These are phyloP conservation scores for Arabis hirsuta DNA, from an alignment of 345 rosid genomes.

Conservation along the genomic window DNA sequence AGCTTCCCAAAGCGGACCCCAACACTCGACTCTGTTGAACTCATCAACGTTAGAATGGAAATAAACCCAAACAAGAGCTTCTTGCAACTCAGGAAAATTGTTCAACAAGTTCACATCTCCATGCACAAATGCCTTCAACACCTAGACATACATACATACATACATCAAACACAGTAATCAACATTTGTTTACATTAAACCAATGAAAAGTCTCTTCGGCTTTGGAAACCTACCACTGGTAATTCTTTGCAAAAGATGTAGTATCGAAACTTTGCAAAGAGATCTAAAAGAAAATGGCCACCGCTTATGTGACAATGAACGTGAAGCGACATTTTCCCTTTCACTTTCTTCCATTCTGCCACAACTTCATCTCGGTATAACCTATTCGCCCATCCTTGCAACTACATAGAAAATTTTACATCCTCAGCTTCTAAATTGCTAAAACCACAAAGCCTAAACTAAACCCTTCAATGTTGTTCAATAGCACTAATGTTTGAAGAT, in stretches of 20 bases:
- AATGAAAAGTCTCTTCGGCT: not conserved
- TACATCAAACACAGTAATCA: too few species aligned
- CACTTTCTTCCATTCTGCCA: conserved; percentile 98
- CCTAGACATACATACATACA: conserved; percentile 53
- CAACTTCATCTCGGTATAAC: conserved; percentile 90
- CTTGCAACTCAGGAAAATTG: conserved; percentile 80
- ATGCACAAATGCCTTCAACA: conserved; percentile 82
- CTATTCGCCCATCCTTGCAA: conserved; percentile 94
- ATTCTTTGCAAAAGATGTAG: conserved; percentile 90
- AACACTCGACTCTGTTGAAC: conserved; percentile 83
- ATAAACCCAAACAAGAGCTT: conserved; percentile 86
- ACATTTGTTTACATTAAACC: not conserved
- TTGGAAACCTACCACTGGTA: conserved; percentile 71
- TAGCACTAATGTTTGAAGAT: not conserved
- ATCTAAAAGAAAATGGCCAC: conserved; percentile 88
- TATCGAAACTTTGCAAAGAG: conserved; percentile 71
- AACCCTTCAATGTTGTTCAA: not conserved
- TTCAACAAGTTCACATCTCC: conserved; percentile 82
- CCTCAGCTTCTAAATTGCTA: not conserved
- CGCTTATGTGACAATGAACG: conserved; percentile 97
- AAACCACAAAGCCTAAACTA: not conserved
- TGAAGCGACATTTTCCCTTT: conserved; percentile 93
- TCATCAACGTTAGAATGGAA: conserved; percentile 84
- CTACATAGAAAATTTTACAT: conserved; percentile 44
- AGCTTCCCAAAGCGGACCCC: conserved; percentile 83